phyloP scores from a whole-genome alignment of 768 basidiomycete genomes.

The Trametes elegans region DNA sequence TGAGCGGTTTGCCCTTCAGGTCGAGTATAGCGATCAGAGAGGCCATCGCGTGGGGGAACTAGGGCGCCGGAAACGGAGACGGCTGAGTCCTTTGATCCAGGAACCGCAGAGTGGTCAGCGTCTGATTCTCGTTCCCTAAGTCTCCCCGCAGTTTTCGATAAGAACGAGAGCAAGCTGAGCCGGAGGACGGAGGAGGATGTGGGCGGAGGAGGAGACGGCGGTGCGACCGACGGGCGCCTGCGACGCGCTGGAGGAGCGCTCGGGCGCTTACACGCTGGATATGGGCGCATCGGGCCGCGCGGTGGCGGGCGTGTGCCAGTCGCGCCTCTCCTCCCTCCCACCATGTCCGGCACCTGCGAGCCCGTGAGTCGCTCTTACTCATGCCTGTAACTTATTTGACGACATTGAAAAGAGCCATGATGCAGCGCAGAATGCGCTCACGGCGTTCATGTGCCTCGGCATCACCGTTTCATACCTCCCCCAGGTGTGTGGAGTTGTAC shows the following conservation, averaged over 20 bases:
- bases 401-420: conserved; percentile 59
- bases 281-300: conserved; percentile 14
- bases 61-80: background rate
- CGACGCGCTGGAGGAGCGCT: background rate
- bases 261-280: conserved; percentile 3
- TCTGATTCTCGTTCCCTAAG: no score
- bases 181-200: background rate
- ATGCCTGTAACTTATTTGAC: background rate
- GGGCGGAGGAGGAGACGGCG: background rate
- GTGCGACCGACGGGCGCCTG: background rate
- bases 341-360: conserved; percentile 12
- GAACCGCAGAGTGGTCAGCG: no score
- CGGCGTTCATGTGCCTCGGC: conserved; percentile 63
- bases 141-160: background rate
- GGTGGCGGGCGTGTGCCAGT: conserved; percentile 8
- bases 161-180: background rate
- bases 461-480: conserved; percentile 82
- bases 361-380: background rate
- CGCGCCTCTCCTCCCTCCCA: conserved; percentile 10
- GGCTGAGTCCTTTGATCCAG: no score
- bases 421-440: conserved; percentile 65
- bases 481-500: conserved; percentile 52
- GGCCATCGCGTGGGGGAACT: conserved; percentile 40
- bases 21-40: conserved; percentile 91
- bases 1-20: conserved; percentile 97